Conservation (phyloP, 108 stramenopile species). For the Cyclotella choctawhatcheeana region DNA sequence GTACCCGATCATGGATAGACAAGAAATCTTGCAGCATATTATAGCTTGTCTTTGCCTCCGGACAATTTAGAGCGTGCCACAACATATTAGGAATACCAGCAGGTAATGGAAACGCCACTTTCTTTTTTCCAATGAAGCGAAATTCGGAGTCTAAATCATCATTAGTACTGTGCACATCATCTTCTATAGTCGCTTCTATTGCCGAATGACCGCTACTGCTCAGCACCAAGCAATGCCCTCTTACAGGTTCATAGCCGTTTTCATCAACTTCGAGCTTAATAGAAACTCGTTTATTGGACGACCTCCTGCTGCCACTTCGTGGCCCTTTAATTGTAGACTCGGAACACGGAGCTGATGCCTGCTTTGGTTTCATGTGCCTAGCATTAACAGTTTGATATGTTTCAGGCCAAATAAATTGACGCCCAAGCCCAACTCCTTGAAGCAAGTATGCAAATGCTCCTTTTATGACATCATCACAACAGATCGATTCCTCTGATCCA, state of each 20-base stretch:
- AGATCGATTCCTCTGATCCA: not conserved
- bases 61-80: slow-evolving; percentile 54
- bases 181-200: not conserved
- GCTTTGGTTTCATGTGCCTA: not conserved
- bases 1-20: slow-evolving; percentile 28
- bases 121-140: slow-evolving; percentile 22
- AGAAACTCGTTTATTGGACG: not conserved
- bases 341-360: not conserved
- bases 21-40: slow-evolving; percentile 39
- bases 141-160: not conserved
- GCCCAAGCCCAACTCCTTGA: not conserved
- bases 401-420: slow-evolving; percentile 11
- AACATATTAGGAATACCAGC: slow-evolving; percentile 44
- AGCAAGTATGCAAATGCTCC: slow-evolving; percentile 12
- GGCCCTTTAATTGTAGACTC: not conserved
- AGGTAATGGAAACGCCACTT: slow-evolving; percentile 32
- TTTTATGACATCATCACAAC: not conserved
- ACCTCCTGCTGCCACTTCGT: not conserved
- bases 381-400: not conserved
- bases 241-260: not conserved
- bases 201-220: not conserved
- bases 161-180: not conserved
- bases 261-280: slow-evolving; percentile 3
- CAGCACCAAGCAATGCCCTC: not conserved
- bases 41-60: slow-evolving; percentile 41